Base-by-base conservation (phyloP, 176 grass and related monocot genomes). In the Carex kokanica region DNA sequence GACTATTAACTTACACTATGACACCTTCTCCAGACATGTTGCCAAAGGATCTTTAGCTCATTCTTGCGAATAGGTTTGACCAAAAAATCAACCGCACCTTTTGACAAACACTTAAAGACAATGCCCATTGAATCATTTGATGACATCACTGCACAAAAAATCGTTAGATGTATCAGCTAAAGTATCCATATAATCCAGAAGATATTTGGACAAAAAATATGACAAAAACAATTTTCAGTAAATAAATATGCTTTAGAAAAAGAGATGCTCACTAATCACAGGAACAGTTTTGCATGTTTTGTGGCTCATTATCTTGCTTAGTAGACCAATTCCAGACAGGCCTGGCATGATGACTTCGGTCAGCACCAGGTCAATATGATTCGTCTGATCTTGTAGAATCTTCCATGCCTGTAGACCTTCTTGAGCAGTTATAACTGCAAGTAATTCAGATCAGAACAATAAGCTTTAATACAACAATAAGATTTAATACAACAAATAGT, bases 1-100 rank as follows among this genome's bases (percentile, higher is more conserved):
- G 49, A 77, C 14, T 31, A 18, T 36, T 32, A 86, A 83, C 92
- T 94, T 91, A 98, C 95, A 87, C 95, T 93, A 67, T 93, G 90
- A 82, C 89, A 91, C 88, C 95, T 85, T 85, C 92, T 93, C 95
- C 92, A 94, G 68, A 98, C 64, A 29, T 98, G 95, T 81, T 98
- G 95, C 95, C 92, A 94, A 81, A 98, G 92, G 84, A 87, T 95
- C 83, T 93, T 98, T 84, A 98, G 92, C 80, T 98, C 95, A 84
- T 98, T 98, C 82, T 95, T 98, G 6, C 95, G 88, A 72, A 98
- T 82, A 53, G 95, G 92, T 83, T 98, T 98, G 72, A 98, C 87
- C 86, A 98, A 88, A 86, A 98, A 98, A 79, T 98, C 92, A 94
- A 95, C 95, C 62, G 95, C 92, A 70, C 95, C 92, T 88, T 95